Percentiles rank a stretch among this genome's conserved stretches.
phyloP scores from a whole-genome alignment of 257 asterid species.

The Capsicum rhomboideum region DNA sequence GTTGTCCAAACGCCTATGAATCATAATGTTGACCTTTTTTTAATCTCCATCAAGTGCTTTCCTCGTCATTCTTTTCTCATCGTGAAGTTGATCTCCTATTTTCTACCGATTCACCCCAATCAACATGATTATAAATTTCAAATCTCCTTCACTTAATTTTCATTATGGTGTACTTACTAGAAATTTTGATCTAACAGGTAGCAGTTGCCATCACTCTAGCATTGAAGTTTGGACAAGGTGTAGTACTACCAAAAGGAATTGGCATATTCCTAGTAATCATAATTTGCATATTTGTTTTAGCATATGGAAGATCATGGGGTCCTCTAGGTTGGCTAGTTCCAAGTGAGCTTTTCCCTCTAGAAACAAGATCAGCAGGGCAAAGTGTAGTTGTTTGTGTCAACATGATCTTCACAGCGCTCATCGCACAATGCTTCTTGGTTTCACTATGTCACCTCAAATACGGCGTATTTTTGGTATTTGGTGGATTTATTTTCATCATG shows the following conservation, averaged over 20 bases:
- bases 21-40: too few species aligned
- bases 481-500: constrained; percentile 47
- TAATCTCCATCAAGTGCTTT: neutral
- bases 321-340: constrained; percentile 86
- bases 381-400: constrained; percentile 75
- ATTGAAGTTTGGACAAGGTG: constrained; percentile 54
- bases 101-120: neutral
- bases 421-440: constrained; percentile 67
- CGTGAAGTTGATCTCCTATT: neutral
- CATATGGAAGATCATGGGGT: constrained; percentile 79
- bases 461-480: constrained; percentile 69
- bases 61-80: neutral
- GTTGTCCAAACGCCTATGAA: neutral
- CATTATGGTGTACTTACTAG: neutral
- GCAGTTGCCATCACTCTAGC: constrained; percentile 66
- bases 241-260: constrained; percentile 35
- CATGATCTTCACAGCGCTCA: constrained; percentile 67
- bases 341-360: constrained; percentile 71
- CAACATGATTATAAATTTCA: neutral
- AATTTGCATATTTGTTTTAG: constrained; percentile 58
- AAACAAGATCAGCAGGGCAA: constrained; percentile 80
- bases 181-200: constrained; percentile 25
- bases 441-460: constrained; percentile 62
- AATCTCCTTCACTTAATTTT: neutral
- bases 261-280: constrained; percentile 44